Evolutionary conservation across 495 filamentous ascomycete genomes (phyloP), one percentile per base, ranked within the genome.

Genomic region (Aspergillus bertholletiae): DNA sequence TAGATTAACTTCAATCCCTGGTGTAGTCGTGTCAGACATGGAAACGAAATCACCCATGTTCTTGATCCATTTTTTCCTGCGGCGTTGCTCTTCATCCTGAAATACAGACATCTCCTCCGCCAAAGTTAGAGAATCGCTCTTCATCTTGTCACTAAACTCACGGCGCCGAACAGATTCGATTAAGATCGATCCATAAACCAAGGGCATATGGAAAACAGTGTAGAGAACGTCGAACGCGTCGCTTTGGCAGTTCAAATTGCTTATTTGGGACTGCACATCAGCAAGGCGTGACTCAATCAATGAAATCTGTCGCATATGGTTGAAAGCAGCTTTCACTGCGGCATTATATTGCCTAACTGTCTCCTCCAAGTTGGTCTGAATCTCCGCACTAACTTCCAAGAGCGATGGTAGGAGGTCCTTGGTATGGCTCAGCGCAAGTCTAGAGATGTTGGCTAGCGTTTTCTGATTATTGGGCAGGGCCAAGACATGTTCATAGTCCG

Each of bases 71-170:
- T 88, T 94, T 64, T 88, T 89, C 37, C 94, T 79, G 26, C 94
- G 83, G 58, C 89, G 88, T 62, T 88, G 79, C 64, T 99, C 95
- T 66, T 97, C 93, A 51, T 97, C 93, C 63, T 88, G 87, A 57
- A 93, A 88, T 21, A 88, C 72, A 15, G 90, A 89, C 79, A 97
- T 88, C 59, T 97, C 94, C 65, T 97, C 92, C 7, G 90, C 89
- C 27, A 97, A 71, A 2, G 86, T 88, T 15, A 88, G 81, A 2
- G 92, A 92, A 57, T 97, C 93, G 6, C 80, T 78, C 58, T 84
- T 88, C 64, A 97, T 85, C 69, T 96, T 97, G 21, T 92, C 88
- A 8, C 80, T 82, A 90, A 94, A 99, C 73, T 97, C 92, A 34
- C 82, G 86, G 11, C 94, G 86, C 51, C 87, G 83, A 43, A 96